Conservation (phyloP, 73 alveolate genomes). For the Durusdinium trenchii region DNA sequence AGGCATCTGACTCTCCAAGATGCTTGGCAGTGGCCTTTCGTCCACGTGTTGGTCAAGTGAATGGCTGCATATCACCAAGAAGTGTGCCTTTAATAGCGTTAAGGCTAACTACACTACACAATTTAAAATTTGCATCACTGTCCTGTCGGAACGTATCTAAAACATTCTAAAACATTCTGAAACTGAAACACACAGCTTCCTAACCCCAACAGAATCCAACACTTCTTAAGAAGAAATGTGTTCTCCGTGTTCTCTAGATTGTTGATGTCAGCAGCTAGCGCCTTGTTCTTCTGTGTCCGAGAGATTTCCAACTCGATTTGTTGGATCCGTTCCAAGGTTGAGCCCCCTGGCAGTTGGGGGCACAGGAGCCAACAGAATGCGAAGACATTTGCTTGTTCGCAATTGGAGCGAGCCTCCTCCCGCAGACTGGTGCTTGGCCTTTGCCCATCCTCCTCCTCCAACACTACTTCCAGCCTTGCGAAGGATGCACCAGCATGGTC, state of each 20-base stretch:
- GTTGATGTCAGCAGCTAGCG: no score
- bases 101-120: no score
- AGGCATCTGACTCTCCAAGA: conserved; percentile 97
- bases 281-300: conserved; percentile 99
- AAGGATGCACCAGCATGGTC: background rate
- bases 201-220: no score
- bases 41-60: no score
- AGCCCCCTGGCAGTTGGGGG: conserved; percentile 16
- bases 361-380: background rate
- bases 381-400: background rate
- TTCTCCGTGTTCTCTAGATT: no score
- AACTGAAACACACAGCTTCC: no score
- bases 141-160: no score
- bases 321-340: conserved; percentile 60
- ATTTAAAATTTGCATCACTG: no score
- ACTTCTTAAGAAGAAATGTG: no score
- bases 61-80: no score
- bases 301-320: conserved; percentile 80
- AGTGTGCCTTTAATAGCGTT: no score
- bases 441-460: conserved; percentile 93
- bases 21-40: conserved; percentile 99
- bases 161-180: no score
- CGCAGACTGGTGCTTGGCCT: conserved; percentile 86
- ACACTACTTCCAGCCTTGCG: conserved; percentile 68
- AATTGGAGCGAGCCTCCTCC: conserved; percentile 54